phyloP scores from a whole-genome alignment of 139 green algal genomes.

The Asterochloris sp. region DNA sequence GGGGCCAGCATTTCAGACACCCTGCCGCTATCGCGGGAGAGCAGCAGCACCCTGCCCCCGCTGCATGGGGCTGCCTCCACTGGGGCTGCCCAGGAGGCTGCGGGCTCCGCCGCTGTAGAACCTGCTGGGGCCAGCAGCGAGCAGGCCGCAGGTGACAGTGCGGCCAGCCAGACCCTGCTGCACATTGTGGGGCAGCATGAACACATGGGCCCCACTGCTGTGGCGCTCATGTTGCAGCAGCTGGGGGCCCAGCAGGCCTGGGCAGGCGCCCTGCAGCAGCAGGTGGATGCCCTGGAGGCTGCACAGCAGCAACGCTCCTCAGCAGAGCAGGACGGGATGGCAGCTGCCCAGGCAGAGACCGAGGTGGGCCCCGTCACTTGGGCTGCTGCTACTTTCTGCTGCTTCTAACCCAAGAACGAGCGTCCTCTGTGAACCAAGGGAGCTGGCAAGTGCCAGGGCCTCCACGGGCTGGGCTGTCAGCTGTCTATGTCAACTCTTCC shows the following conservation, averaged over 20 bases:
- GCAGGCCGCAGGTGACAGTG: slow-evolving; percentile 12
- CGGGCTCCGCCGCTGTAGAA: neutral
- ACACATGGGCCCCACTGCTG: neutral
- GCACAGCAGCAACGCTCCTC: neutral
- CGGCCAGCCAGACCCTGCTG: slow-evolving; percentile 22
- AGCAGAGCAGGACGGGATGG: neutral
- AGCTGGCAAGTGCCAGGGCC: too few species aligned
- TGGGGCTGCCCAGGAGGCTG: neutral
- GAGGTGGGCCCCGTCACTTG: too few species aligned
- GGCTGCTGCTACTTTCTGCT: too few species aligned
- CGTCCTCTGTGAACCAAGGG: too few species aligned
- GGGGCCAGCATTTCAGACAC: neutral
- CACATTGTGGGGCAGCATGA: slow-evolving; percentile 22
- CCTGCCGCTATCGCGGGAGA: neutral
- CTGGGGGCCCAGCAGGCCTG: neutral
- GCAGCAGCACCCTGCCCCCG: neutral
- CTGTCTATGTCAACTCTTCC: too few species aligned
- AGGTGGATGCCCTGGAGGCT: slow-evolving; percentile 1
- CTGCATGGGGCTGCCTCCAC: neutral
- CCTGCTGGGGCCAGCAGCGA: slow-evolving; percentile 2
- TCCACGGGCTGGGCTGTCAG: too few species aligned
- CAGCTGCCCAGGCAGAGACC: too few species aligned
- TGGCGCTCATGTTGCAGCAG: slow-evolving; percentile 15
- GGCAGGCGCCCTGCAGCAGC: slow-evolving; percentile 17
- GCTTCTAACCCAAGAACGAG: too few species aligned